Percentiles rank a stretch among this genome's conserved stretches.
Conservation (phyloP, 2,329 filamentous ascomycete species). For the Lomentospora prolificans region DNA sequence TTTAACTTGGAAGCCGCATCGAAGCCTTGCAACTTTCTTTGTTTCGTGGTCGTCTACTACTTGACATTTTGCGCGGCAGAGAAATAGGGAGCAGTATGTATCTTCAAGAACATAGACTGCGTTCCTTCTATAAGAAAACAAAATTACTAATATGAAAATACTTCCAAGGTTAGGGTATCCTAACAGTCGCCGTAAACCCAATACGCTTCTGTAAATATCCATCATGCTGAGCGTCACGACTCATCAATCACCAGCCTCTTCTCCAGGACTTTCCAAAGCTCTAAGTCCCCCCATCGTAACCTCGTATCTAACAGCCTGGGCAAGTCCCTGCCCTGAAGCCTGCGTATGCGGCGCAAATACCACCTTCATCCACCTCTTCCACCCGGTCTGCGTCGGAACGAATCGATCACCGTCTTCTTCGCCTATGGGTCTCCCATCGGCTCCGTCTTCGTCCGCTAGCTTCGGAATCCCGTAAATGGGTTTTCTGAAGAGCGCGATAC, state of each 20-base stretch:
- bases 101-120: too few relatives aligned
- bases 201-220: too few relatives aligned
- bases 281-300: slow-evolving; percentile 58
- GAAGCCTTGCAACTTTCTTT: too few relatives aligned
- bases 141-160: too few relatives aligned
- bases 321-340: slow-evolving; percentile 36
- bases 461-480: slow-evolving; percentile 39
- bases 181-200: too few relatives aligned
- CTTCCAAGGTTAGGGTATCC: too few relatives aligned
- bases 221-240: too few relatives aligned
- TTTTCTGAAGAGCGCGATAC: slow-evolving; percentile 70
- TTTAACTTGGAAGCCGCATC: too few relatives aligned
- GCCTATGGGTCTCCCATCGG: slow-evolving; percentile 22
- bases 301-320: slow-evolving; percentile 59
- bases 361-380: slow-evolving; percentile 74
- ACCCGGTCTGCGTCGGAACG: slow-evolving; percentile 40
- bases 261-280: slow-evolving; percentile 17
- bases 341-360: slow-evolving; percentile 76
- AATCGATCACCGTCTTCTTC: slow-evolving; percentile 12
- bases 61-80: too few relatives aligned
- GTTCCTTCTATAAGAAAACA: too few relatives aligned
- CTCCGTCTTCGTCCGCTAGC: slow-evolving; percentile 29
- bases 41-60: too few relatives aligned
- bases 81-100: too few relatives aligned
- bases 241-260: slow-evolving; percentile 10